These are phyloP conservation scores for Gaertneriomyces semiglobifer DNA, from an alignment of 192 early-diverging fungal species.

Conservation along the genomic window DNA sequence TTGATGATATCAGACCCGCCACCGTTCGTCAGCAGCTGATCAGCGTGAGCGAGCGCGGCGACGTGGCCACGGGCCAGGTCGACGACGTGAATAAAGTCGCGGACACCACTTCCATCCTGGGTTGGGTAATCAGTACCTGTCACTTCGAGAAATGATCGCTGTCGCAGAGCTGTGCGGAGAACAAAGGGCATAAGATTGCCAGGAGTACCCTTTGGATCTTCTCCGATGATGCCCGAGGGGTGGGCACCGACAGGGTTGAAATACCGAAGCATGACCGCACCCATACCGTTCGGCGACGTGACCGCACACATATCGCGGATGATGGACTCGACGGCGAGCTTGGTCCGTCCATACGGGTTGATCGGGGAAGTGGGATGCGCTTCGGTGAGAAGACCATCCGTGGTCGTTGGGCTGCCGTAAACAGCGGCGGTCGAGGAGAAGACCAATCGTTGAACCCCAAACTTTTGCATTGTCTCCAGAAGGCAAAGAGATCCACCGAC, in stretches of 20 bases:
- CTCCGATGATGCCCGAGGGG: constrained; percentile 78
- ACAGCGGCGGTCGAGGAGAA: constrained; percentile 86
- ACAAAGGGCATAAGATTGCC: constrained; percentile 87
- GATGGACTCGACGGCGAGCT: constrained; percentile 76
- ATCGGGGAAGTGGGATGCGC: constrained; percentile 54
- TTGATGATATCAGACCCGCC: constrained; percentile 70
- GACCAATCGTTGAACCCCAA: constrained; percentile 71
- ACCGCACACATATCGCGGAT: constrained; percentile 40
- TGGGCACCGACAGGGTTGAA: constrained; percentile 90
- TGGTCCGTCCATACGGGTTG: constrained; percentile 80
- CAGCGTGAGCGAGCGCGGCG: constrained; percentile 56
- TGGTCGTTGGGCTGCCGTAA: constrained; percentile 52
- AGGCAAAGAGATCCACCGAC: constrained; percentile 74
- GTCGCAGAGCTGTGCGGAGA: constrained; percentile 71
- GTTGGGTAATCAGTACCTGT: constrained; percentile 87
- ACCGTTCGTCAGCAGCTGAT: constrained; percentile 1
- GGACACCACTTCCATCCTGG: constrained; percentile 74
- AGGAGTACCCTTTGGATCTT: constrained; percentile 73
- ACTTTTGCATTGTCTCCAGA: constrained; percentile 69
- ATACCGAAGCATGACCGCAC: constrained; percentile 52
- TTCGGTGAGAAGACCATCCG: constrained; percentile 62
- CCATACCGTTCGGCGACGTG: neutral
- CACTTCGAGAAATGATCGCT: constrained; percentile 65
- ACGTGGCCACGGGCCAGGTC: constrained; percentile 84
- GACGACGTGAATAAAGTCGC: constrained; percentile 90